Evolutionary conservation across 192 early-diverging fungal genomes (phyloP), one percentile per base, ranked within the genome.

Genomic region (Ambispora gerdemannii): DNA sequence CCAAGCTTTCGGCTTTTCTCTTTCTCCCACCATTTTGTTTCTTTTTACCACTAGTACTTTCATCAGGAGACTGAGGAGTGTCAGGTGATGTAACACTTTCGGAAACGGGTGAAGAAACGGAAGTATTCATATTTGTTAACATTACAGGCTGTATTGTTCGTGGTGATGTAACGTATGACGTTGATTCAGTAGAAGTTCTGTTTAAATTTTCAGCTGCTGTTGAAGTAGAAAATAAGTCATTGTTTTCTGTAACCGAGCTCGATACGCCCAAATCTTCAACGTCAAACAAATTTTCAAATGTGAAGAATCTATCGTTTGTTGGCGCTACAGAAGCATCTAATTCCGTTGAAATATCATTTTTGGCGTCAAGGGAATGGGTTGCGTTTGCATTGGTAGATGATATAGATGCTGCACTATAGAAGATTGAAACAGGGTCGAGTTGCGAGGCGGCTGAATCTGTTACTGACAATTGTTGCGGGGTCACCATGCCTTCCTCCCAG

Each of bases 1-100:
- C 67, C 25, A 56, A 38, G 28, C 52, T 69, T 56, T 69, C 67
- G 13, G 52, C 67, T 58, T 69, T 69, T n/a, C 67, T 32, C 35
- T 69, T 69, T 27, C 67, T 50, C 15, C 67, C 67, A 15, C 67
- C 34, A 1, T 4, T 56, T 35, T 25, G 2, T 56, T 65, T 65
- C 63, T 65, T 65, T n/a, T 65, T 65, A n/a, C 13, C 20, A 15
- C n/a, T 19, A 28, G 2, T 50, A 7, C 17, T 27, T 50, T 28
- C 63, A 31, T 50, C 25, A 19, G 47, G 7, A 20, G 28, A 8
- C 8, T 19, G 0, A n/a, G 22, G 22, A 53, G 4, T 7, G 31
- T 11, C 4, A 11, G 63, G 38, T 0, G 63, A 50, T 20, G 63
- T 20, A 27, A 4, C 22, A 60, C n/a, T 6, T 32, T 60, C 13